These are phyloP conservation scores for Astrephomene gubernaculifera DNA, from an alignment of 139 green algal genomes.

Conservation along the genomic window DNA sequence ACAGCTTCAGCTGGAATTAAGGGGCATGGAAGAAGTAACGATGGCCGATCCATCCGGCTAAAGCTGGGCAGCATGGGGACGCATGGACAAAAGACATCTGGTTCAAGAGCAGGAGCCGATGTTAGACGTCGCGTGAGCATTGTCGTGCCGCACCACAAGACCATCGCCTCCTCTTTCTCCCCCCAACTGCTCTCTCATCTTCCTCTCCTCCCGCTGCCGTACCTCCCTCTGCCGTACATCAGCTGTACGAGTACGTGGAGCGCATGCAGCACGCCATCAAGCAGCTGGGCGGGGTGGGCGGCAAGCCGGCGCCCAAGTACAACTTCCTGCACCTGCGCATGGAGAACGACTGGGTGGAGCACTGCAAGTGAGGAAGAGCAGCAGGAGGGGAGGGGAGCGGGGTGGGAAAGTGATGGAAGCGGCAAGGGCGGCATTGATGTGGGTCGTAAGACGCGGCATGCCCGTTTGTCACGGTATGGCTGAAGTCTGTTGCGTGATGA, in stretches of 20 bases:
- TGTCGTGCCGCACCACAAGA: too few species aligned
- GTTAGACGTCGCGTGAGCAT: too few species aligned
- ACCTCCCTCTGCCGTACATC: neutral
- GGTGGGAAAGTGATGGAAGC: neutral
- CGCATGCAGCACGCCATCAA: constrained; percentile 18
- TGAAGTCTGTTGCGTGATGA: too few species aligned
- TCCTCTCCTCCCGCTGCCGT: neutral
- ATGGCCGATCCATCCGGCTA: too few species aligned
- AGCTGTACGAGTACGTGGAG: constrained; percentile 15
- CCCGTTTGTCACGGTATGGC: too few species aligned
- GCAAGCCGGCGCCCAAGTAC: constrained; percentile 3
- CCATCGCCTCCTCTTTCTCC: neutral
- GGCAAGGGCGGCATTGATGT: too few species aligned
- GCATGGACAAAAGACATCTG: too few species aligned
- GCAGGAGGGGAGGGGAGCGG: neutral
- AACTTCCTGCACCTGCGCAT: constrained; percentile 64
- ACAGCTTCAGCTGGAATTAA: too few species aligned
- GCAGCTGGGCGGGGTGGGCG: constrained; percentile 8
- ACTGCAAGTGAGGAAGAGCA: constrained; percentile 48
- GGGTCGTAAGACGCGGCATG: too few species aligned
- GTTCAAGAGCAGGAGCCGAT: too few species aligned
- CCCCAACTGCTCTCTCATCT: neutral
- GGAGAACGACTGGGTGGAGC: constrained; percentile 61
- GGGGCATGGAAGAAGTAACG: too few species aligned
- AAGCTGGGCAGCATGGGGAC: too few species aligned